Base-by-base conservation (phyloP, 2,329 filamentous ascomycete genomes). In the Trichoderma aggressivum region DNA sequence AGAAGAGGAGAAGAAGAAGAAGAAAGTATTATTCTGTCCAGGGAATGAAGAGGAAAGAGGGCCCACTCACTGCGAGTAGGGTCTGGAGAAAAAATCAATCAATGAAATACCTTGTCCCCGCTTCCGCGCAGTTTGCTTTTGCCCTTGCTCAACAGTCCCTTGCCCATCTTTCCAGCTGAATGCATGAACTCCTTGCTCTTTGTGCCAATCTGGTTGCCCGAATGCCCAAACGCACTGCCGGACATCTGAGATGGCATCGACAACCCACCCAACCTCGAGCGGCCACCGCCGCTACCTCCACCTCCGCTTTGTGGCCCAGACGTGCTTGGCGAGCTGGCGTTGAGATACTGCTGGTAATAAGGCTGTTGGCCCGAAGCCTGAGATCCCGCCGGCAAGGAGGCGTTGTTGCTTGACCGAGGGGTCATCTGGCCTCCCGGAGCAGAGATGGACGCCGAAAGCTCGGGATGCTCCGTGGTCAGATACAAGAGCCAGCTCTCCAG, bases 131-230 rank as follows among this genome's bases (percentile, higher is more conserved):
- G 90, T 81, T 93, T 95, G 83, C 88, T 95, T 83, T 92, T 95
- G 75, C 94, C 93, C 83, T 97, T 97, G 75, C 92, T 94, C 80
- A 98, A 91, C 74, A 98, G 82, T 66, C 94, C 95, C 84, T 97
- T 97, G 62, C 94, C 94, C 71, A 94, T 93, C 79, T 93, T 94
- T 67, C 93, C 94, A 69, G 94, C 94, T 26, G 91, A 91, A 74
- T 96, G 92, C 78, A 98, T 86, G 32, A 98, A 84, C 77, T 97
- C 94, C 83, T 97, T 98, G 79, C 94, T 91, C 84, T 94, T 95
- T 50, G 90, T 88, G 75, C 93, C 92, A 79, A 94, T 88, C 77
- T 92, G 89, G 74, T 87, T 85, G 72, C 87, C 82, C 62, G 88
- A 88, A 71, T 86, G 83, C 55, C 85, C 85, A 74, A 88, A 86